phyloP scores from a whole-genome alignment of 2,329 filamentous ascomycete genomes.

The Fusarium sp. region DNA sequence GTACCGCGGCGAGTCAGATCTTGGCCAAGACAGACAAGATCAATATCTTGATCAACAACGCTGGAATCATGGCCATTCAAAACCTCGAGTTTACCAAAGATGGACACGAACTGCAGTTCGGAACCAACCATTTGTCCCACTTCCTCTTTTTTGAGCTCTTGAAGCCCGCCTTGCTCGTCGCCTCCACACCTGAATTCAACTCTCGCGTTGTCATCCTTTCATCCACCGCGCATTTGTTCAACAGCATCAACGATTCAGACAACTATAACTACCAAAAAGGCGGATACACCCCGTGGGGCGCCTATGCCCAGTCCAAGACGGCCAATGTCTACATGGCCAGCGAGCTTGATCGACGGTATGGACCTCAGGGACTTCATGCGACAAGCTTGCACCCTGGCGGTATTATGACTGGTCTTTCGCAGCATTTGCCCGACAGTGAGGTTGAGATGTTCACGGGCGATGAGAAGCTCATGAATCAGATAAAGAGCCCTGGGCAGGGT shows the following conservation, averaged over 20 bases:
- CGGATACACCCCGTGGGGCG: slow-evolving; percentile 17
- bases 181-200: slow-evolving; percentile 51
- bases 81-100: slow-evolving; percentile 22
- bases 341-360: slow-evolving; percentile 37
- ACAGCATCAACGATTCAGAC: slow-evolving; percentile 9
- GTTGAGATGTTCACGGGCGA: background rate
- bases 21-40: slow-evolving; percentile 21
- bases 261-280: slow-evolving; percentile 28
- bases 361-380: slow-evolving; percentile 19
- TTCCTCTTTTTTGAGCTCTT: slow-evolving; percentile 53
- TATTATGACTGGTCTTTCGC: background rate
- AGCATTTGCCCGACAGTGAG: background rate
- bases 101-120: slow-evolving; percentile 46
- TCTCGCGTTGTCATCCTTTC: slow-evolving; percentile 62
- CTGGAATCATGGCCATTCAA: slow-evolving; percentile 42
- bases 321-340: slow-evolving; percentile 43
- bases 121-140: slow-evolving; percentile 44
- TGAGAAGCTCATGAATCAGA: background rate
- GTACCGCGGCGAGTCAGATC: slow-evolving; percentile 36
- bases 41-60: slow-evolving; percentile 37
- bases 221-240: slow-evolving; percentile 53
- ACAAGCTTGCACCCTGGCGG: slow-evolving; percentile 33
- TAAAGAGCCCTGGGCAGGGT: slow-evolving; percentile 34
- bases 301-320: slow-evolving; percentile 39
- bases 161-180: slow-evolving; percentile 56